Base-by-base conservation (phyloP, 2,329 filamentous ascomycete species). In the Cytospora chrysosperma region DNA sequence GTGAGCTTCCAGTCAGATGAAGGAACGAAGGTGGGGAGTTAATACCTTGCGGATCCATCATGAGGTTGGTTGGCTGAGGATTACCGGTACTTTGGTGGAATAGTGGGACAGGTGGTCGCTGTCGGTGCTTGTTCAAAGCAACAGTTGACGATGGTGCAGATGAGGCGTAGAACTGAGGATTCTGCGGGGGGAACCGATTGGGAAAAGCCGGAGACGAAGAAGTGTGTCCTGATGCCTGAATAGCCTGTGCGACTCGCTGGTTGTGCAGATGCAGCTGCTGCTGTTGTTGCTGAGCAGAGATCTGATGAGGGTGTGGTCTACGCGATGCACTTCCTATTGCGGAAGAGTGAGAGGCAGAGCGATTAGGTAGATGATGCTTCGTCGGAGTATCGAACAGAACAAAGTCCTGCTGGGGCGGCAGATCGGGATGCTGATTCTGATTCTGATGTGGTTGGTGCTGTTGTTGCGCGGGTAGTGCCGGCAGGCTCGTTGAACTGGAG, bases 21-120 rank as follows among this genome's bases (percentile, higher is more conserved):
- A 9, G 4, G 28, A 51, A 34, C 40, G 62, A 59, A 17, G 61
- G 61, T 51, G 30, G 56, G 27, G 47, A 61, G 32, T 37, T 65
- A 71, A 74, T 84, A 87, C 84, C 84, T 82, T 81, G 75, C 63
- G 82, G 74, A 77, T 82, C 82, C 84, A 86, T 87, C 67, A 81
- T 82, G 73, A 71, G 71, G 59, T 70, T 43, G 54, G 56, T 63
- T 70, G 80, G 79, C 68, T 79, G 79, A 74, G 76, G 85, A 76
- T 76, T 85, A 76, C 81, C 79, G 68, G 79, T 81, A 72, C 80
- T 83, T 75, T 88, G 85, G 65, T 85, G 76, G 75, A 93, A 92
- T 70, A 91, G 79, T 67, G 89, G 89, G 70, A 92, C 89, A 72
- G 88, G 89, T 59, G 89, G 89, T 72, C 88, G 83, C 72, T 57